phyloP scores from a whole-genome alignment of 768 basidiomycete genomes.

The Tylopilus intermedius region DNA sequence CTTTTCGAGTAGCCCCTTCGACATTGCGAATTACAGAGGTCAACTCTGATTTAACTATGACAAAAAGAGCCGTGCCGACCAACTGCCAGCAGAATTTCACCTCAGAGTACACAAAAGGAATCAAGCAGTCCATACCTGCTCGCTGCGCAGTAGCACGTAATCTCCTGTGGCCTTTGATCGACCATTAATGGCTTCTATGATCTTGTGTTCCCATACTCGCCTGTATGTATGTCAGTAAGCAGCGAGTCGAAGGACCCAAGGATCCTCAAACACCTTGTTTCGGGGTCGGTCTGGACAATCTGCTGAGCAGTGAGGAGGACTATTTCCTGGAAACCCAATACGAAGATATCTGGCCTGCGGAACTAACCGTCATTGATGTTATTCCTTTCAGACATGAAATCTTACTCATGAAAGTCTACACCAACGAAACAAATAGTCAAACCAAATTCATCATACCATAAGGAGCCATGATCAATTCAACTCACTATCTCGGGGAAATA shows the following conservation, averaged over 20 bases:
- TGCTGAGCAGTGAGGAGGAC: slow-evolving; percentile 97
- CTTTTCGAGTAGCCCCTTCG: slow-evolving; percentile 89
- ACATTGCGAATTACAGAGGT: slow-evolving; percentile 83
- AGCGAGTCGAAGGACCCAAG: neutral
- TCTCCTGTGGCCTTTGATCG: slow-evolving; percentile 62
- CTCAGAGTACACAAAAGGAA: neutral
- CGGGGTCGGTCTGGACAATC: slow-evolving; percentile 92
- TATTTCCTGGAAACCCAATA: slow-evolving; percentile 93
- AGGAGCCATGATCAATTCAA: slow-evolving; percentile 7
- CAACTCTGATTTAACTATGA: slow-evolving; percentile 75
- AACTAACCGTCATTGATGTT: slow-evolving; percentile 23
- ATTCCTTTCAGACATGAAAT: neutral
- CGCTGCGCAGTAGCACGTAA: slow-evolving; percentile 86
- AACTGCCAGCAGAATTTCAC: slow-evolving; percentile 46
- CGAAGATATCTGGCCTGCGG: slow-evolving; percentile 80
- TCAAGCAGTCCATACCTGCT: slow-evolving; percentile 55
- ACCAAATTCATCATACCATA: neutral
- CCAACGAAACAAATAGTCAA: slow-evolving; percentile 3
- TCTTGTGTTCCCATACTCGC: slow-evolving; percentile 78
- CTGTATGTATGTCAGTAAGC: slow-evolving; percentile 37
- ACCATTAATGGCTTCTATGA: slow-evolving; percentile 72
- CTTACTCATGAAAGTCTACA: slow-evolving; percentile 19
- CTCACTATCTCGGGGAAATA: slow-evolving; percentile 80
- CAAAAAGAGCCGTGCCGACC: slow-evolving; percentile 88
- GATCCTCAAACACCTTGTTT: slow-evolving; percentile 63